Evolutionary conservation across 352 stramenopile genomes (phyloP), one percentile per base, ranked within the genome.

Genomic region (Sclerospora graminicola): DNA sequence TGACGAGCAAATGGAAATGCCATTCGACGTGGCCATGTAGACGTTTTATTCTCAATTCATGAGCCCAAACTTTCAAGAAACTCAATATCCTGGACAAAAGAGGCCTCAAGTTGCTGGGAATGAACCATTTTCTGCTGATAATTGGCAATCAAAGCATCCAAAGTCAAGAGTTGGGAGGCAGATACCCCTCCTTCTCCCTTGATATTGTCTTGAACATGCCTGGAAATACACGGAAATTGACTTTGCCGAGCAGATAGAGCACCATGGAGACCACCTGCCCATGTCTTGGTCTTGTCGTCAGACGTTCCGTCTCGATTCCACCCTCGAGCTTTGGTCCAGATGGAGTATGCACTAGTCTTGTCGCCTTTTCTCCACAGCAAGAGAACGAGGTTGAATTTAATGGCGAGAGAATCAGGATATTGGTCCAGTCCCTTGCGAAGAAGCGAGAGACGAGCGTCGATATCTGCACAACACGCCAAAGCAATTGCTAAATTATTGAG

Each of bases 311-410:
- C 49, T 1, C 73, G 41, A 32, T 55, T 61, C 72, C 68, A 89
- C 0, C 57, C 61, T 2, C 78, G 71, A 48, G 63, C 57, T 51
- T 85, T 66, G 13, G 84, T 55, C 81, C 81, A 93, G 16, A 89
- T 15, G n/a, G 57, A 45, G 24, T 63, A 85, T 14, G 78, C 78
- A 20, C 51, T 49, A 2, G 63, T 48, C 35, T 60, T 60, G 10
- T 86, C 59, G 2, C 46, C 38, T 9, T 69, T 58, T 10, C 75
- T 57, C 81, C 74, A 90, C 0, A 93, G 57, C 27, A 93, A 51
- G 14, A 90, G 48, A 23, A 69, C 65, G 11, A 89, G 51, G 33
- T 93, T 93, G 46, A 89, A 90, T 15, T 59, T 62, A 2, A 87
- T 46, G 6, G 56, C 45, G 6, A 84, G 33, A 7, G 48, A 67